Percentiles rank a stretch among this genome's conserved stretches.
Conservation (phyloP, 495 filamentous ascomycete genomes). For the Tetracladium marchalianum region DNA sequence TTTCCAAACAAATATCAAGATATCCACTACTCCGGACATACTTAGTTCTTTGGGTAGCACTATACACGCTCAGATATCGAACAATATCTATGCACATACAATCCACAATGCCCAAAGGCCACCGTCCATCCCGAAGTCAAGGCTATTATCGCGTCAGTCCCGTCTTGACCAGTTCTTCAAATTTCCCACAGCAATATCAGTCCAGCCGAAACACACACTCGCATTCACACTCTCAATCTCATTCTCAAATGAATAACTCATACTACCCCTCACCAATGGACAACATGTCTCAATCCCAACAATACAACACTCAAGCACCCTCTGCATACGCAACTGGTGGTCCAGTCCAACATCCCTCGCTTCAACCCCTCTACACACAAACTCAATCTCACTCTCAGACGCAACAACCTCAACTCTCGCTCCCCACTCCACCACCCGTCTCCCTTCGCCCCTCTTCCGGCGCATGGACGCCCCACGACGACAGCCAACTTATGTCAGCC, state of each 20-base stretch:
- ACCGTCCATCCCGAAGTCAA: slow-evolving; percentile 9
- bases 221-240: slow-evolving; percentile 2
- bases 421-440: slow-evolving; percentile 11
- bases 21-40: too few species aligned
- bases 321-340: slow-evolving; percentile 11
- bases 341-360: slow-evolving; percentile 17
- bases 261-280: not conserved
- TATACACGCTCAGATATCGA: too few species aligned
- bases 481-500: slow-evolving; percentile 49
- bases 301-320: slow-evolving; percentile 6
- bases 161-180: not conserved
- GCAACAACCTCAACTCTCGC: not conserved
- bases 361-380: slow-evolving; percentile 5
- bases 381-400: too few species aligned
- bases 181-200: not conserved
- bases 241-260: slow-evolving; percentile 1
- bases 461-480: slow-evolving; percentile 55
- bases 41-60: too few species aligned
- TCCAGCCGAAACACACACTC: slow-evolving; percentile 11
- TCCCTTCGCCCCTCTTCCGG: slow-evolving; percentile 41
- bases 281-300: slow-evolving; percentile 7
- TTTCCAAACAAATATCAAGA: too few species aligned
- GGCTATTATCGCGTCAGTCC: slow-evolving; percentile 15
- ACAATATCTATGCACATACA: too few species aligned
- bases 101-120: slow-evolving; percentile 18